Percentiles rank a stretch among this genome's conserved stretches.
These are phyloP conservation scores for Penicillium glabrum DNA, from an alignment of 2,329 filamentous ascomycete genomes.

Conservation along the genomic window DNA sequence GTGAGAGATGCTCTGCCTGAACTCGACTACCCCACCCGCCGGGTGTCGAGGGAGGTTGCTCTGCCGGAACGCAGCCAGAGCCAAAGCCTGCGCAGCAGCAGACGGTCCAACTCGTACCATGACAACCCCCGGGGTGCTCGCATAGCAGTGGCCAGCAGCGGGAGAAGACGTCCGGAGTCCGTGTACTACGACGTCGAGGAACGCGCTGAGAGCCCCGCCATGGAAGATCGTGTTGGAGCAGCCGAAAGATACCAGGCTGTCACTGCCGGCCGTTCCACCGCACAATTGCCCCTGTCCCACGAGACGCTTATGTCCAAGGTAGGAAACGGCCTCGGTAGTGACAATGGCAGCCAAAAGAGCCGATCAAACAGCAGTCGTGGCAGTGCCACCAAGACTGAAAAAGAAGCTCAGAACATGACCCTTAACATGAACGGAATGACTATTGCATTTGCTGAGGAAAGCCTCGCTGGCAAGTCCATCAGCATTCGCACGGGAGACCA, in stretches of 20 bases:
- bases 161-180: constrained; percentile 27
- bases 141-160: constrained; percentile 34
- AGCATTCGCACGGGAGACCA: constrained; percentile 40
- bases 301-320: constrained; percentile 37
- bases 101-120: constrained; percentile 33
- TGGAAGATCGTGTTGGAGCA: constrained; percentile 40
- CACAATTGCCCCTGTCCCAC: constrained; percentile 32
- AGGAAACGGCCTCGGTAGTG: constrained; percentile 33
- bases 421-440: constrained; percentile 42
- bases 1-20: constrained; percentile 34
- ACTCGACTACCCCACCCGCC: constrained; percentile 25
- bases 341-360: constrained; percentile 43
- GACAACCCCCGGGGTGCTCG: constrained; percentile 30
- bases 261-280: constrained; percentile 23
- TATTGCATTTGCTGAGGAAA: constrained; percentile 38
- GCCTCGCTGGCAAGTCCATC: constrained; percentile 39
- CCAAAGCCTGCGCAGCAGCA: constrained; percentile 30
- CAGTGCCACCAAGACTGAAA: constrained; percentile 36
- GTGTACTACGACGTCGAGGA: constrained; percentile 34
- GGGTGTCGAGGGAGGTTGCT: constrained; percentile 30
- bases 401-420: constrained; percentile 37
- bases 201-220: constrained; percentile 14
- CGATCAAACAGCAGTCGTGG: constrained; percentile 43
- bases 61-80: constrained; percentile 35
- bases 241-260: constrained; percentile 43